Conservation (phyloP, 176 grass and related monocot species). For the Stipa capillata region DNA sequence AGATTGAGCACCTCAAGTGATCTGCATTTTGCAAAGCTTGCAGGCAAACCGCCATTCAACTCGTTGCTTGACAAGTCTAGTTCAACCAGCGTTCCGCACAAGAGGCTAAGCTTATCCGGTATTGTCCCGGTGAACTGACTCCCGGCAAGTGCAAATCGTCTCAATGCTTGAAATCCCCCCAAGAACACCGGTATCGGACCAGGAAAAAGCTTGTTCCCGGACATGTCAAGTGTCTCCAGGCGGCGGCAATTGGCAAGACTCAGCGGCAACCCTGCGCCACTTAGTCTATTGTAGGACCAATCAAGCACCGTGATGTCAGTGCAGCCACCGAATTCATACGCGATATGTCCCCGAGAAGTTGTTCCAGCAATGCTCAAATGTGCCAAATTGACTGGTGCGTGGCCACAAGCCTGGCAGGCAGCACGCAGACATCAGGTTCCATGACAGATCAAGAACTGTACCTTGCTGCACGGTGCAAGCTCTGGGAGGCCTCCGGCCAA, state of each 20-base stretch:
- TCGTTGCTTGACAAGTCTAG: constrained; percentile 44
- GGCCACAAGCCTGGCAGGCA: constrained; percentile 23
- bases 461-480: constrained; percentile 20
- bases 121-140: constrained; percentile 36
- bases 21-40: constrained; percentile 26
- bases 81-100: constrained; percentile 34
- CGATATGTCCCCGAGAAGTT: constrained; percentile 57
- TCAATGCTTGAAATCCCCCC: constrained; percentile 26
- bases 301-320: constrained; percentile 30
- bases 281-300: constrained; percentile 50
- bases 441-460: constrained; percentile 58
- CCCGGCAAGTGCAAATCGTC: constrained; percentile 26
- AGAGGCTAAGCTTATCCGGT: constrained; percentile 30
- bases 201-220: constrained; percentile 31
- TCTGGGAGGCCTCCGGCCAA: constrained; percentile 17
- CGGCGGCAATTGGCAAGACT: constrained; percentile 36
- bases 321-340: constrained; percentile 43
- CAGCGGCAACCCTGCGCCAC: constrained; percentile 12
- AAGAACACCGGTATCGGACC: constrained; percentile 35
- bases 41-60: constrained; percentile 34
- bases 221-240: constrained; percentile 35
- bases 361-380: constrained; percentile 36
- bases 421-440: constrained; percentile 33
- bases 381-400: constrained; percentile 22
- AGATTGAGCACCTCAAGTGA: constrained; percentile 35